Evolutionary conservation across 2,329 filamentous ascomycete genomes (phyloP).

Genomic region (Helotiales sp.): DNA sequence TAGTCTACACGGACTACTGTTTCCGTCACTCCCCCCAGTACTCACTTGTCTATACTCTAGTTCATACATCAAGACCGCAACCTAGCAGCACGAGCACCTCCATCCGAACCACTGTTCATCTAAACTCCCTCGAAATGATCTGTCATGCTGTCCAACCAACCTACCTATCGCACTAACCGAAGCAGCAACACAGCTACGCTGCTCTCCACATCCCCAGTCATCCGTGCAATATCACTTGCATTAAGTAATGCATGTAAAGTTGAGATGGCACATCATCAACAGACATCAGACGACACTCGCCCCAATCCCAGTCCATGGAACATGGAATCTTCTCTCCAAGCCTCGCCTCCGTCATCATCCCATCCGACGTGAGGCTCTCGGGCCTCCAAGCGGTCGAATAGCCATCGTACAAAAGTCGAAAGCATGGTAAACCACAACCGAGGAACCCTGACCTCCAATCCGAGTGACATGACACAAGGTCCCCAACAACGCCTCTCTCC

Average conservation of each 20-base stretch:
- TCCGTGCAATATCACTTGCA: neutral
- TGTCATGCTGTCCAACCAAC: neutral
- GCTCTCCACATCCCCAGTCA: neutral
- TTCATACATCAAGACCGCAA: too few species aligned
- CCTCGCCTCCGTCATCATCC: neutral
- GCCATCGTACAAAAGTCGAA: neutral
- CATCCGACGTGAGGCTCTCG: neutral
- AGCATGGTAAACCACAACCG: too few species aligned
- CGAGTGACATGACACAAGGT: too few species aligned
- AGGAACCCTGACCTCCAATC: too few species aligned
- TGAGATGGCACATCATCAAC: neutral
- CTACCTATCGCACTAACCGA: too few species aligned
- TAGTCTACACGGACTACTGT: too few species aligned
- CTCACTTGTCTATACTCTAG: neutral
- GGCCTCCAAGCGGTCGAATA: neutral
- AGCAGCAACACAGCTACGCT: neutral
- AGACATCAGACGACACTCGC: constrained; percentile 2
- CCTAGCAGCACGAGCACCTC: neutral
- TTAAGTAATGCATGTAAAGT: neutral
- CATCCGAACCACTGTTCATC: neutral
- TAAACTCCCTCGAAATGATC: neutral
- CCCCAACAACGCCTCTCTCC: neutral
- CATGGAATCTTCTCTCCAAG: neutral
- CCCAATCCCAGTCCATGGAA: neutral
- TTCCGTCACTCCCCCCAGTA: too few species aligned